phyloP scores from a whole-genome alignment of 768 basidiomycete species.

The Leccinum disarticulatum region DNA sequence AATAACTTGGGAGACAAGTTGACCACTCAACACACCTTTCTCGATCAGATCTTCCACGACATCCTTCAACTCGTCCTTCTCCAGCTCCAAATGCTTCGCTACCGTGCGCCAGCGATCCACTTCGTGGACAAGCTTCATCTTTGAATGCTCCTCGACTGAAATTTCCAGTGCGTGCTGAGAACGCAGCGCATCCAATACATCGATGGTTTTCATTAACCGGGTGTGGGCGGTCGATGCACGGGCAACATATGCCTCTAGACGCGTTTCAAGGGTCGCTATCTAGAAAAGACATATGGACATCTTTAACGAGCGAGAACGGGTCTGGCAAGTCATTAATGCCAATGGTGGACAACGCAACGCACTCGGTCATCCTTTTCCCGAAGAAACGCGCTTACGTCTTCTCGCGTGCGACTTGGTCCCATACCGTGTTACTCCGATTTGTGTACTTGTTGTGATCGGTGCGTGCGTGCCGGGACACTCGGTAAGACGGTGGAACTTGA shows the following conservation, averaged over 20 bases:
- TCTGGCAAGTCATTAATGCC: background rate
- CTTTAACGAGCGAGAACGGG: background rate
- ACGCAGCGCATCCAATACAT: slow-evolving; percentile 47
- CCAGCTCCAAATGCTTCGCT: slow-evolving; percentile 39
- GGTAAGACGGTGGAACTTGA: background rate
- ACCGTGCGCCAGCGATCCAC: slow-evolving; percentile 36
- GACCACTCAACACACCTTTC: slow-evolving; percentile 47
- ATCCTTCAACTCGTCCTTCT: slow-evolving; percentile 54
- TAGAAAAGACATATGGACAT: slow-evolving; percentile 9
- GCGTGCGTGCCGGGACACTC: slow-evolving; percentile 3
- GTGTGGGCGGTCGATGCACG: slow-evolving; percentile 44
- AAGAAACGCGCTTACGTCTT: slow-evolving; percentile 18
- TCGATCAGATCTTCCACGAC: slow-evolving; percentile 53
- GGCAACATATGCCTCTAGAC: slow-evolving; percentile 37
- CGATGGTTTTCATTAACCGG: slow-evolving; percentile 49
- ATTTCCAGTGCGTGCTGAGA: slow-evolving; percentile 42
- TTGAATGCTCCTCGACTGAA: slow-evolving; percentile 31
- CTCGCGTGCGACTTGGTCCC: slow-evolving; percentile 27
- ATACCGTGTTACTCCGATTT: slow-evolving; percentile 13
- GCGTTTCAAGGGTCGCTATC: slow-evolving; percentile 31
- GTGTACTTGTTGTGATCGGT: slow-evolving; percentile 3
- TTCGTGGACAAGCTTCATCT: slow-evolving; percentile 37
- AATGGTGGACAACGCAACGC: background rate
- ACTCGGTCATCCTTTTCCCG: slow-evolving; percentile 32
- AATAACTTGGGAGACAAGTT: background rate